These are phyloP conservation scores for Posidonia australis DNA, from an alignment of 106 monocot genomes.

Conservation along the genomic window DNA sequence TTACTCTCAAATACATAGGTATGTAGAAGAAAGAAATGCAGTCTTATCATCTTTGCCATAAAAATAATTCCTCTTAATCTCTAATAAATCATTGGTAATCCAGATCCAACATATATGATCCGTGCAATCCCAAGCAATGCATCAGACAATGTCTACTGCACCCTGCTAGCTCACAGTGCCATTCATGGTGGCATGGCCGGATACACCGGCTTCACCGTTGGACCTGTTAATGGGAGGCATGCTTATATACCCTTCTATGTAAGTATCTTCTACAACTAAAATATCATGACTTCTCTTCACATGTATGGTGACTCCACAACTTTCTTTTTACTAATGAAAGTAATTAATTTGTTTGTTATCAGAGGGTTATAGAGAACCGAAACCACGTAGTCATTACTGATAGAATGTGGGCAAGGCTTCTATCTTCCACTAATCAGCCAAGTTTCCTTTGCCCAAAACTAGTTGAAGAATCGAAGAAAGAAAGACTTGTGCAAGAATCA, in stretches of 20 bases:
- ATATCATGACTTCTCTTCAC: too few species aligned
- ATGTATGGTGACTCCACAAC: background rate
- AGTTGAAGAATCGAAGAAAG: too few species aligned
- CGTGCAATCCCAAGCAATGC: slow-evolving; percentile 22
- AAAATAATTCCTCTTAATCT: too few species aligned
- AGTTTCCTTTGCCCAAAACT: slow-evolving; percentile 13
- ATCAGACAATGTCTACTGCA: slow-evolving; percentile 26
- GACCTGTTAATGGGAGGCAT: slow-evolving; percentile 22
- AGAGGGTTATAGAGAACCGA: slow-evolving; percentile 15
- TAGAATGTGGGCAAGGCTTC: slow-evolving; percentile 26
- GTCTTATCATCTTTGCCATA: too few species aligned
- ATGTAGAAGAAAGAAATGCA: background rate
- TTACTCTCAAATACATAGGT: slow-evolving; percentile 12
- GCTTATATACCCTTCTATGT: slow-evolving; percentile 21
- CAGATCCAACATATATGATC: slow-evolving; percentile 26
- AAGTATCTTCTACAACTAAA: slow-evolving; percentile 1
- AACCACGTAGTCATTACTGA: slow-evolving; percentile 15
- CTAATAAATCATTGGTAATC: background rate
- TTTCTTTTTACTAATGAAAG: background rate
- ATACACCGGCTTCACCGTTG: slow-evolving; percentile 22
- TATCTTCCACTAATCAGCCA: slow-evolving; percentile 23
- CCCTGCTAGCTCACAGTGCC: slow-evolving; percentile 23
- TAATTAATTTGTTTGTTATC: background rate
- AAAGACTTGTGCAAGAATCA: too few species aligned
- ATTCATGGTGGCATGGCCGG: slow-evolving; percentile 24